phyloP scores from a whole-genome alignment of 164 flowering plant genomes.

The Chloranthus sessilifolius region DNA sequence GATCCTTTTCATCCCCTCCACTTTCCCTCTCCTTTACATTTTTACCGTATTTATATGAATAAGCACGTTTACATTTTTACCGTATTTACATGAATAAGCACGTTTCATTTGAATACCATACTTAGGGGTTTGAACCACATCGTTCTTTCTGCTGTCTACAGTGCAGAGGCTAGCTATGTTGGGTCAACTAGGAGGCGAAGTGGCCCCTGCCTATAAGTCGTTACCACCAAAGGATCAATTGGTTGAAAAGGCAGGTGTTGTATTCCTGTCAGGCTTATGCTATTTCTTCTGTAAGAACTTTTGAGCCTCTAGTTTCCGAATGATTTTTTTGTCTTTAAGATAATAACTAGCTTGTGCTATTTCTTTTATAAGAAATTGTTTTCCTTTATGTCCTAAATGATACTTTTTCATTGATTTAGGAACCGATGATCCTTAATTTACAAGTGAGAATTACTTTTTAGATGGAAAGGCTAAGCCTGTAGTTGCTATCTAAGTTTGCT shows the following conservation, averaged over 20 bases:
- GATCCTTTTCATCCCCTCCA: neutral
- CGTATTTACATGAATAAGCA: too few relatives aligned
- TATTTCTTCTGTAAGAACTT: neutral
- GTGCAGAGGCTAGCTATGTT: constrained; percentile 43
- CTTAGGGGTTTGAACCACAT: too few relatives aligned
- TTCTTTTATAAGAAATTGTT: too few relatives aligned
- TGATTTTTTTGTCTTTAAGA: too few relatives aligned
- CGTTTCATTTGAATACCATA: too few relatives aligned
- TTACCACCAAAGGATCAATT: constrained; percentile 72
- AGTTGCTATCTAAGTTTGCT: too few relatives aligned
- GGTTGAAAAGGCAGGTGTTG: constrained; percentile 62
- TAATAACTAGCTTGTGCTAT: too few relatives aligned
- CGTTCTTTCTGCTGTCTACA: constrained; percentile 21
- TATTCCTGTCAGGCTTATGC: neutral
- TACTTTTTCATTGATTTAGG: constrained; percentile 3
- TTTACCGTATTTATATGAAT: neutral
- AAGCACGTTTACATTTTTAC: neutral
- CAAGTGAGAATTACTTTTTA: neutral
- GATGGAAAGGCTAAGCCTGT: too few relatives aligned
- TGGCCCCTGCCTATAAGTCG: constrained; percentile 34
- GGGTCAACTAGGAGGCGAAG: constrained; percentile 27
- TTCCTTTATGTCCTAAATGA: too few relatives aligned
- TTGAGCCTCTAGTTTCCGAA: neutral
- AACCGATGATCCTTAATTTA: neutral
- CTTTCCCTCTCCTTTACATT: neutral